These are phyloP conservation scores for Gaeumannomyces tritici DNA, from an alignment of 2,329 filamentous ascomycete species.

Conservation along the genomic window DNA sequence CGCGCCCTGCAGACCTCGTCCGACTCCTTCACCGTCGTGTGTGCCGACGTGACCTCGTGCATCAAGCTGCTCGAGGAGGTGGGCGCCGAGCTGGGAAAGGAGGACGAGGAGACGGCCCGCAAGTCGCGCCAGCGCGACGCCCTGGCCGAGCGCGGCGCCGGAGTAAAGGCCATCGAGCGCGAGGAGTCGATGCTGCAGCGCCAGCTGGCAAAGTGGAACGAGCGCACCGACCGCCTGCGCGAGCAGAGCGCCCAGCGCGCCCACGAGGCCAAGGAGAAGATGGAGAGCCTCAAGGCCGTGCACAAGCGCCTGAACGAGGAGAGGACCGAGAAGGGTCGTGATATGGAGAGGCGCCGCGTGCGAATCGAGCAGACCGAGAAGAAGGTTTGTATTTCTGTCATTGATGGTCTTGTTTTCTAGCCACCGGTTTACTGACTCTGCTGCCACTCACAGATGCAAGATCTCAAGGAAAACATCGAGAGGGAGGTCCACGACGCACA, in stretches of 20 bases:
- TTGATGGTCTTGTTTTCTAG: too few species aligned
- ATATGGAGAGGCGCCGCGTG: constrained; percentile 87
- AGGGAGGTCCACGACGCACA: constrained; percentile 84
- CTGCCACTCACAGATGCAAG: constrained; percentile 64
- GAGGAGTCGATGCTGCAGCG: constrained; percentile 75
- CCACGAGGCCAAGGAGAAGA: constrained; percentile 70
- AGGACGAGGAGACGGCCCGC: constrained; percentile 79
- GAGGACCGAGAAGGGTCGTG: constrained; percentile 73
- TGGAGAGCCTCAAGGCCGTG: constrained; percentile 77
- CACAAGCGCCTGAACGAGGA: constrained; percentile 79
- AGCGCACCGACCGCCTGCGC: constrained; percentile 75
- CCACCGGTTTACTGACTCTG: constrained; percentile 12
- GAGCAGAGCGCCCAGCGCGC: constrained; percentile 75
- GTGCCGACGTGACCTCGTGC: constrained; percentile 76
- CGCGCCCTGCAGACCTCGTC: constrained; percentile 84
- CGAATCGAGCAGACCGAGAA: constrained; percentile 97
- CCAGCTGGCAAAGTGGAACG: constrained; percentile 76
- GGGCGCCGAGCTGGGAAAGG: constrained; percentile 70
- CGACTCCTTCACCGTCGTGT: constrained; percentile 79
- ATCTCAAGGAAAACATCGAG: constrained; percentile 95
- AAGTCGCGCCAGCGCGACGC: constrained; percentile 78
- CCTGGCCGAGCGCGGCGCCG: constrained; percentile 78
- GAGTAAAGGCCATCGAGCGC: constrained; percentile 83
- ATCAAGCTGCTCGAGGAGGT: constrained; percentile 88
- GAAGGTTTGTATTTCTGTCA: constrained; percentile 55